phyloP scores from a whole-genome alignment of 345 rosid species.

The Rhizophora apiculata region DNA sequence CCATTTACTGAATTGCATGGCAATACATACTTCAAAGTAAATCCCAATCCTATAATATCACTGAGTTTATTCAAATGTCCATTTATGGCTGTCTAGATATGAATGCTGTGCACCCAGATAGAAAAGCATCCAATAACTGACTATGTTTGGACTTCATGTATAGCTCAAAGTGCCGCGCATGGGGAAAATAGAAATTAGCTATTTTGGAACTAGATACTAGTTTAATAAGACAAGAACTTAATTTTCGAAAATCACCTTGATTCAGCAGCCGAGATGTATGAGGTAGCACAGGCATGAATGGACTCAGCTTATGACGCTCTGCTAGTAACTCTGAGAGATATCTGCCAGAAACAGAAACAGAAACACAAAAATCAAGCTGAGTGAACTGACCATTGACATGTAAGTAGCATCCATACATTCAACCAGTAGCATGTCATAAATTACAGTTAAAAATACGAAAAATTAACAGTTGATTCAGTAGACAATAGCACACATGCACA shows the following conservation, averaged over 20 bases:
- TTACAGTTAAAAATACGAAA: too few species aligned
- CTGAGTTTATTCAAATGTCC: too few species aligned
- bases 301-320: constrained; percentile 72
- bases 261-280: constrained; percentile 53
- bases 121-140: too few species aligned
- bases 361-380: constrained; percentile 7
- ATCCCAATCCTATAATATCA: too few species aligned
- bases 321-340: constrained; percentile 72
- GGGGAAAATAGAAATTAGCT: not conserved
- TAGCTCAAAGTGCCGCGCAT: not conserved
- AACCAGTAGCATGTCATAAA: not conserved
- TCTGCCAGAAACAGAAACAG: constrained; percentile 28
- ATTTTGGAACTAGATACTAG: not conserved
- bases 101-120: too few species aligned
- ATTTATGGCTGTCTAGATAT: too few species aligned
- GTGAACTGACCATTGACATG: not conserved
- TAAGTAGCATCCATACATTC: not conserved
- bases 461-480: too few species aligned
- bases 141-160: not conserved
- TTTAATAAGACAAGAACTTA: not conserved
- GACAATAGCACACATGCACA: too few species aligned
- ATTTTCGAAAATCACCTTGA: constrained; percentile 56
- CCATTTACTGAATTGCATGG: too few species aligned
- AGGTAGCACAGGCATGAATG: constrained; percentile 71
- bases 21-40: too few species aligned